Evolutionary conservation across 345 rosid species (phyloP), one percentile per base, ranked within the genome.

Genomic region (Syzygium aqueum): DNA sequence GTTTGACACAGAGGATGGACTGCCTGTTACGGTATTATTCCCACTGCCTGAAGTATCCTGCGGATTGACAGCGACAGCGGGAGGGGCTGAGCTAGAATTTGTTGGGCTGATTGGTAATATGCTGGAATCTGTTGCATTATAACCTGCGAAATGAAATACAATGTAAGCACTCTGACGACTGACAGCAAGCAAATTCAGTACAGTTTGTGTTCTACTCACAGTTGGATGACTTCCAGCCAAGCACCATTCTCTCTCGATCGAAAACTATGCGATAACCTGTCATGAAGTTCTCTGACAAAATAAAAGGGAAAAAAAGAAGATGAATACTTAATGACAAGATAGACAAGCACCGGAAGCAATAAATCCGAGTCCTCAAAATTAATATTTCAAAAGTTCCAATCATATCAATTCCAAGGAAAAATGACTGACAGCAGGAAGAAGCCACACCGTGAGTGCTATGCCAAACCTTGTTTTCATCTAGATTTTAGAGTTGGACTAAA

Each of bases 271-370:
- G 95, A 85, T 96, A 92, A 54, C 97, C 99, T 1, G 92, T 95
- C 99, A 96, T 95, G 93, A 96, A 95, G 90, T 96, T 96, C 91
- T 96, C 98, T 96, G 95, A 49, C 30, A 19, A 51, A 52, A 53
- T 2, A 54, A 54, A 84, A 46, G 37, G 15, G 46, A 6, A 57
- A 13, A 84, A 11, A 21, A 10, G 46, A 53, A 33, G 27, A 53
- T 33, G 28, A 56, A 84, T 83, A 23, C 46, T 73, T 51, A 13
- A 51, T 46, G 77, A 37, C 40, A 14, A 49, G 65, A 54, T 53
- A 53, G 51, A 46, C 6, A 53, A 85, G 52, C 40, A 9, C 78
- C 5, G 30, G 49, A 40, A 37, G 27, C 49, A 33, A 73, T 73
- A 19, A 37, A 73, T 73, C 49, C 6, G 49, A 73, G 49, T 73